Conservation (phyloP, 208 protist species). For the Wallacemonas sp. region DNA sequence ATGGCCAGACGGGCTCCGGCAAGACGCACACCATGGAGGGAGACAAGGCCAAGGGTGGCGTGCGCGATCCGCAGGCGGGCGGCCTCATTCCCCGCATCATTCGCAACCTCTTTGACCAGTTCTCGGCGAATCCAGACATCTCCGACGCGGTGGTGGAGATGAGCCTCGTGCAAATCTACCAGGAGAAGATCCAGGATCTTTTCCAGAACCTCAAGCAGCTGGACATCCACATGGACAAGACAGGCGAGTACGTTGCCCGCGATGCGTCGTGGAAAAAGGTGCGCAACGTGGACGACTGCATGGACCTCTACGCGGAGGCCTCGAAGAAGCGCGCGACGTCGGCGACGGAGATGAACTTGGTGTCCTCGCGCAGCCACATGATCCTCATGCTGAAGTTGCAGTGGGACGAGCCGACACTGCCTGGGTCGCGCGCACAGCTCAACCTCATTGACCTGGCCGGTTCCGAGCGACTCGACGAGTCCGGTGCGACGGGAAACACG, state of each 20-base stretch:
- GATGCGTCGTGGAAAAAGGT: constrained; percentile 82
- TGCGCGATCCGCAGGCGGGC: constrained; percentile 14
- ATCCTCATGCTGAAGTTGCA: constrained; percentile 89
- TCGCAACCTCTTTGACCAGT: constrained; percentile 68
- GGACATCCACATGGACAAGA: constrained; percentile 90
- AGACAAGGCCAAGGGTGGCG: constrained; percentile 27
- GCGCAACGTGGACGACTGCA: constrained; percentile 65
- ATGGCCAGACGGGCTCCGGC: constrained; percentile 96
- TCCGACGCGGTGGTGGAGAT: constrained; percentile 72
- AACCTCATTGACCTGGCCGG: constrained; percentile 96
- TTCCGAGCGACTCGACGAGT: constrained; percentile 86
- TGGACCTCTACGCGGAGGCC: constrained; percentile 80
- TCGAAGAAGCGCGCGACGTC: constrained; percentile 71
- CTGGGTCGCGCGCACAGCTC: constrained; percentile 84
- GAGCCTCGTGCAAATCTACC: constrained; percentile 90
- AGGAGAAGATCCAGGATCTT: constrained; percentile 89
- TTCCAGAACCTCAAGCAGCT: constrained; percentile 78
- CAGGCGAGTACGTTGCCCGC: constrained; percentile 83
- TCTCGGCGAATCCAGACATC: constrained; percentile 67
- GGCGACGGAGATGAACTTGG: constrained; percentile 91
- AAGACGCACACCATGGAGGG: constrained; percentile 94
- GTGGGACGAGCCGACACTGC: constrained; percentile 89
- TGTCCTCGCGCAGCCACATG: constrained; percentile 91
- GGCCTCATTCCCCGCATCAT: constrained; percentile 85
- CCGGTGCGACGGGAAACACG: constrained; percentile 78